These are phyloP conservation scores for Pneumocystis jirovecii DNA, from an alignment of 1,139 yeast genomes.

Conservation along the genomic window DNA sequence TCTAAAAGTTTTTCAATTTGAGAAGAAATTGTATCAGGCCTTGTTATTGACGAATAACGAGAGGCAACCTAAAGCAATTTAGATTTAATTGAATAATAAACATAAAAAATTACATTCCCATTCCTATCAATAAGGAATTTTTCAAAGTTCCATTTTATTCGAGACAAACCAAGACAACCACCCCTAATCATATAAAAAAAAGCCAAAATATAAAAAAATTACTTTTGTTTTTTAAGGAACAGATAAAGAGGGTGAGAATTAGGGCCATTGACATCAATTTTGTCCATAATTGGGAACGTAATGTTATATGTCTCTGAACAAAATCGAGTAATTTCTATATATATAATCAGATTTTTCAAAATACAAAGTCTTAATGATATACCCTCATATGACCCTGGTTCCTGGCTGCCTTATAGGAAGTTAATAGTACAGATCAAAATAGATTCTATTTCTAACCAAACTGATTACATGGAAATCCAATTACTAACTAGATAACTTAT, in stretches of 20 bases:
- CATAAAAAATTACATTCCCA: conserved; percentile 40
- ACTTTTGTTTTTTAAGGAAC: conserved; percentile 49
- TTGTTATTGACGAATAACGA: conserved; percentile 54
- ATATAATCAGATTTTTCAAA: neutral
- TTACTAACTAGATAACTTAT: conserved; percentile 24
- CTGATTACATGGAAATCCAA: conserved; percentile 91
- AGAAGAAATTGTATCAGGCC: conserved; percentile 32
- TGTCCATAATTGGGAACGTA: conserved; percentile 66
- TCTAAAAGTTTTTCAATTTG: conserved; percentile 11
- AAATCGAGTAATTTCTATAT: conserved; percentile 40
- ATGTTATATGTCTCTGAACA: conserved; percentile 40
- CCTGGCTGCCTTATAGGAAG: conserved; percentile 35
- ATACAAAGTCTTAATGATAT: neutral
- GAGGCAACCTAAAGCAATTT: conserved; percentile 23
- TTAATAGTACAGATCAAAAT: neutral
- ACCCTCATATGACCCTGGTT: conserved; percentile 50
- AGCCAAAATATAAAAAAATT: conserved; percentile 8
- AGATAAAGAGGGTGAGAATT: conserved; percentile 67
- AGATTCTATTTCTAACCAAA: conserved; percentile 33
- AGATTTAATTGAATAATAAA: neutral
- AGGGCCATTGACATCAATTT: conserved; percentile 79
- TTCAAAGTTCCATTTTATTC: conserved; percentile 77
- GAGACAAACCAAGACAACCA: neutral
- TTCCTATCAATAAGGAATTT: conserved; percentile 61
- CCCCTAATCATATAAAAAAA: conserved; percentile 7